Conservation (phyloP, 1,284 basidiomycete species). For the Ceratobasidium papillatum region DNA sequence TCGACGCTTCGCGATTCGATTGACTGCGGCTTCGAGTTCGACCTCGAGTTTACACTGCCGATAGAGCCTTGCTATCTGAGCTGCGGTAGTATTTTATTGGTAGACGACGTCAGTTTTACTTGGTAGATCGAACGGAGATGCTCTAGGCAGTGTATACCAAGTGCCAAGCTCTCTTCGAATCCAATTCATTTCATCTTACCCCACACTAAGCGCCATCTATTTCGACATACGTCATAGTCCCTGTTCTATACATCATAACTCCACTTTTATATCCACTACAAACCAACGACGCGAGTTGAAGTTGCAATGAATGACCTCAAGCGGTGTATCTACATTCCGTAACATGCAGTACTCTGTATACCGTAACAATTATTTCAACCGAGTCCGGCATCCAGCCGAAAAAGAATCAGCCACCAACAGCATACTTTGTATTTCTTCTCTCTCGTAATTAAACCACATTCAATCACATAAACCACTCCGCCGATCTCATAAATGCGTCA, state of each 20-base stretch:
- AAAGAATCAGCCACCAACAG: background rate
- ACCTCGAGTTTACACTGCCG: background rate
- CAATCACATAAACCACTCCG: too few relatives aligned
- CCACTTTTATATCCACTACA: background rate
- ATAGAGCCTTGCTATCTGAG: background rate
- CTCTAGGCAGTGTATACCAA: too few relatives aligned
- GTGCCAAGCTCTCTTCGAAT: background rate
- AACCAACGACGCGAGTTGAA: background rate
- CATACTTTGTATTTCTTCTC: too few relatives aligned
- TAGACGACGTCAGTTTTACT: too few relatives aligned
- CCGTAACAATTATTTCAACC: too few relatives aligned
- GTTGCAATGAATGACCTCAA: too few relatives aligned
- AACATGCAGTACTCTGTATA: too few relatives aligned
- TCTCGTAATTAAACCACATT: too few relatives aligned
- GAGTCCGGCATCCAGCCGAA: background rate
- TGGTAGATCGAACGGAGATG: too few relatives aligned
- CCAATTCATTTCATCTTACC: background rate
- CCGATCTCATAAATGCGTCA: too few relatives aligned
- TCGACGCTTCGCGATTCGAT: background rate
- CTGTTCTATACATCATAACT: background rate
- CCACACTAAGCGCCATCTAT: background rate
- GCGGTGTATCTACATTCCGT: too few relatives aligned
- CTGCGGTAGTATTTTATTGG: background rate
- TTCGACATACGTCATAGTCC: background rate
- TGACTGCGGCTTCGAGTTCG: conserved; percentile 10